phyloP scores from a whole-genome alignment of 148 eudicot species.

The Selenicereus undatus region DNA sequence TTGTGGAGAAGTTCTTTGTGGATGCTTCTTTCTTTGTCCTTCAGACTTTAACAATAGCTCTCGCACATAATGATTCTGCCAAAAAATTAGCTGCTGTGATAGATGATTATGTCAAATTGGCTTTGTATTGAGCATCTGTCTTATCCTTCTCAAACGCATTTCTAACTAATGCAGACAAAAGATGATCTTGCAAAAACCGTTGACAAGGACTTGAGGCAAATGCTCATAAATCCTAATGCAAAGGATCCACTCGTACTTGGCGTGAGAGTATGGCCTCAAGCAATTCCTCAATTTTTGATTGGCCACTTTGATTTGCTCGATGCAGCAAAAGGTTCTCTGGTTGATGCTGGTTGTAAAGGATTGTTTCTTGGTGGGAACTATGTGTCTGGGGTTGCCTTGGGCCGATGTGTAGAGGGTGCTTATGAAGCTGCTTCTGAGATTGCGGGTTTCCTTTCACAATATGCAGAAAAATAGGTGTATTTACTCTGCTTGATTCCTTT shows the following conservation, averaged over 20 bases:
- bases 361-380: constrained; percentile 81
- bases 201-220: constrained; percentile 74
- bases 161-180: constrained; percentile 40
- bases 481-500: not conserved
- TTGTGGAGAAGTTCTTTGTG: not conserved
- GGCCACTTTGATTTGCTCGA: constrained; percentile 72
- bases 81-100: not conserved
- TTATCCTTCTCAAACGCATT: not conserved
- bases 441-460: constrained; percentile 44
- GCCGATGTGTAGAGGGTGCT: constrained; percentile 79
- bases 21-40: not conserved
- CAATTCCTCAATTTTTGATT: constrained; percentile 73
- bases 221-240: constrained; percentile 63
- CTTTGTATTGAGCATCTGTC: not conserved
- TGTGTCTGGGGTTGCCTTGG: constrained; percentile 84
- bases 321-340: constrained; percentile 55
- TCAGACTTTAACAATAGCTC: not conserved
- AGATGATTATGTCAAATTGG: not conserved
- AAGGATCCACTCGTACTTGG: constrained; percentile 57
- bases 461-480: constrained; percentile 23
- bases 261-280: constrained; percentile 75
- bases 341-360: constrained; percentile 42
- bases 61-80: not conserved
- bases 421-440: constrained; percentile 65
- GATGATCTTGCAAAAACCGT: constrained; percentile 67